Evolutionary conservation across 768 basidiomycete genomes (phyloP).

Genomic region (Psilocybe cubensis): DNA sequence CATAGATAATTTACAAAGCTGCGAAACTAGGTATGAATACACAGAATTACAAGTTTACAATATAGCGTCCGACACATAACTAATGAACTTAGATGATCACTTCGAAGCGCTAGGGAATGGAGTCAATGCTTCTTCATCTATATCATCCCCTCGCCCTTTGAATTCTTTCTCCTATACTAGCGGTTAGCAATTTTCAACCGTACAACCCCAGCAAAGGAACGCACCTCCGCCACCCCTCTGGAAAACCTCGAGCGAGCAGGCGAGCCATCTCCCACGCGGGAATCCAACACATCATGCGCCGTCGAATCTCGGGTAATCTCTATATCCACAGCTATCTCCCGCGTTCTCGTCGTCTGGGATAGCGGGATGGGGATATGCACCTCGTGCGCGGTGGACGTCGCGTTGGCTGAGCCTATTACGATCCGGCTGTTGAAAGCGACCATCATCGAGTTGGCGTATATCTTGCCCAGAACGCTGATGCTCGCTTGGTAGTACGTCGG

Average conservation of each 20-base stretch:
- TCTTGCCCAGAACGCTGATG: constrained; percentile 11
- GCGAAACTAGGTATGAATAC: too few species aligned
- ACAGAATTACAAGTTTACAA: too few species aligned
- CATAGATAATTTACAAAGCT: too few species aligned
- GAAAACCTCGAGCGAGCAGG: neutral
- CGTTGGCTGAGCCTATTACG: constrained; percentile 1
- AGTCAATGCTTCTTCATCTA: neutral
- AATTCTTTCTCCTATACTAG: neutral
- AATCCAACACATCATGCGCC: neutral
- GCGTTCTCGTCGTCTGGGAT: neutral
- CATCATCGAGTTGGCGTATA: constrained; percentile 20
- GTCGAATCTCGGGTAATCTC: neutral
- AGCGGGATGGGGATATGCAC: neutral
- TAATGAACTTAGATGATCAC: neutral
- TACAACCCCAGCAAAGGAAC: neutral
- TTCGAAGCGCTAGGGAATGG: neutral
- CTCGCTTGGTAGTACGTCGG: constrained; percentile 14
- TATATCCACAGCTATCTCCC: neutral
- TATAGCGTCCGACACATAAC: too few species aligned
- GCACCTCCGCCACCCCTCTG: neutral
- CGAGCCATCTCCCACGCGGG: neutral
- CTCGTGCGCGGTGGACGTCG: constrained; percentile 1
- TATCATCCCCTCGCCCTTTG: neutral
- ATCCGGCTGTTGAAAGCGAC: constrained; percentile 16
- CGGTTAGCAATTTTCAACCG: neutral